Evolutionary conservation across 768 basidiomycete genomes (phyloP).

Genomic region (Tephrocybe sp.): DNA sequence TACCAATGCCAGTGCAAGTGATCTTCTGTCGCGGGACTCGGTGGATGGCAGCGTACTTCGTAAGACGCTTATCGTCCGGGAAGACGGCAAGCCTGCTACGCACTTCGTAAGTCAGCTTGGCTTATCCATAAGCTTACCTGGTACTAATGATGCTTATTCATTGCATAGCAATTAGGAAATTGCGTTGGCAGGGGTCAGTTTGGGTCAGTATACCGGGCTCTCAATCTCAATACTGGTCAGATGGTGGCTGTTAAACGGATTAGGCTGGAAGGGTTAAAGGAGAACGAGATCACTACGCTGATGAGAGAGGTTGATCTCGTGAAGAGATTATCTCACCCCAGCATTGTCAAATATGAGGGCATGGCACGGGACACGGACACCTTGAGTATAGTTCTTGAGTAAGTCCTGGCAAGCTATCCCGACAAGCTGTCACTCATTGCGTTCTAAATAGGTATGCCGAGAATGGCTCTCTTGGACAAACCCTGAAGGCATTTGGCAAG

Average conservation of each 20-base stretch:
- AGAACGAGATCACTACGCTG: slow-evolving; percentile 85
- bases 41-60: slow-evolving; percentile 63
- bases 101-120: slow-evolving; percentile 65
- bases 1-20: slow-evolving; percentile 58
- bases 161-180: slow-evolving; percentile 87
- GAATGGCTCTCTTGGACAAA: slow-evolving; percentile 93
- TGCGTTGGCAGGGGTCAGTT: slow-evolving; percentile 98
- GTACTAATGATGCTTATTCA: slow-evolving; percentile 2
- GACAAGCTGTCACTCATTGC: slow-evolving; percentile 5
- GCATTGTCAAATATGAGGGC: slow-evolving; percentile 97
- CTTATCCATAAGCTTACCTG: slow-evolving; percentile 3
- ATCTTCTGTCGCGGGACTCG: slow-evolving; percentile 58
- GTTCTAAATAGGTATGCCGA: slow-evolving; percentile 78
- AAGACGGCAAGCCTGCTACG: slow-evolving; percentile 76
- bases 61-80: slow-evolving; percentile 71
- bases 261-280: slow-evolving; percentile 83
- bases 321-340: slow-evolving; percentile 87
- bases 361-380: slow-evolving; percentile 88
- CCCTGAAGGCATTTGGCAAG: slow-evolving; percentile 89
- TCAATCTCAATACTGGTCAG: slow-evolving; percentile 92
- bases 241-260: slow-evolving; percentile 99
- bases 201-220: slow-evolving; percentile 90
- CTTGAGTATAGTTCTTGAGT: slow-evolving; percentile 94
- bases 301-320: slow-evolving; percentile 95
- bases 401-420: slow-evolving; percentile 30